Percentiles rank a stretch among this genome's conserved stretches.
Evolutionary conservation across 768 basidiomycete species (phyloP).

Genomic region (Hypholoma sublateritium): DNA sequence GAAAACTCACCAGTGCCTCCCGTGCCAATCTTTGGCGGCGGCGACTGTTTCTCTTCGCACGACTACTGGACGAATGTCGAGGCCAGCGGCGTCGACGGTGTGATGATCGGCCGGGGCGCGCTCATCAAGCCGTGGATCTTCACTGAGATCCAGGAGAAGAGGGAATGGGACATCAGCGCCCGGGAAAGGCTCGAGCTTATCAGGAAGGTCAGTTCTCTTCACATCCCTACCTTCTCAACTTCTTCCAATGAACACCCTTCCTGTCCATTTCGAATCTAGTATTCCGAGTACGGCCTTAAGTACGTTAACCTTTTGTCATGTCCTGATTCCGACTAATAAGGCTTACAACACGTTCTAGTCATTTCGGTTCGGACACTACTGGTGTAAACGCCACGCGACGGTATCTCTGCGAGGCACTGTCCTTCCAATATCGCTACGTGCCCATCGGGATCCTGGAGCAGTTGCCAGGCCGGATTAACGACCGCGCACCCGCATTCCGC

Average conservation of each 20-base stretch:
- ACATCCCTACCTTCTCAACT: neutral
- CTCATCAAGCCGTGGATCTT: slow-evolving; percentile 97
- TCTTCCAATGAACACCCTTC: too few relatives aligned
- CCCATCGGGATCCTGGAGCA: slow-evolving; percentile 90
- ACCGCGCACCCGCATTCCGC: slow-evolving; percentile 83
- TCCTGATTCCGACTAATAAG: neutral
- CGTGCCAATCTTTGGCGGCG: slow-evolving; percentile 96
- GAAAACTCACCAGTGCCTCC: slow-evolving; percentile 53
- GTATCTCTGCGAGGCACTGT: slow-evolving; percentile 93
- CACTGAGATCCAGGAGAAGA: slow-evolving; percentile 88
- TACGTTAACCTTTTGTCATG: slow-evolving; percentile 42
- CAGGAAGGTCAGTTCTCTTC: slow-evolving; percentile 52
- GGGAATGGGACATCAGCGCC: slow-evolving; percentile 93
- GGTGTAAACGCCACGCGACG: slow-evolving; percentile 91
- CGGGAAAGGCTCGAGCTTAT: slow-evolving; percentile 80
- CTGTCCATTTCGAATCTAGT: slow-evolving; percentile 40
- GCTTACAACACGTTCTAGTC: slow-evolving; percentile 36
- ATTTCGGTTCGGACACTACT: slow-evolving; percentile 84
- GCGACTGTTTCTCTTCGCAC: slow-evolving; percentile 89
- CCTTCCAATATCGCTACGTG: slow-evolving; percentile 95
- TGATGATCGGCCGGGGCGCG: slow-evolving; percentile 95
- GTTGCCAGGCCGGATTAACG: slow-evolving; percentile 82
- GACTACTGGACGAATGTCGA: slow-evolving; percentile 81
- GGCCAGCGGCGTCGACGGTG: slow-evolving; percentile 83
- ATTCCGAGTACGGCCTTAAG: slow-evolving; percentile 78